Base-by-base conservation (phyloP, 495 filamentous ascomycete genomes). In the Niebla homalea region DNA sequence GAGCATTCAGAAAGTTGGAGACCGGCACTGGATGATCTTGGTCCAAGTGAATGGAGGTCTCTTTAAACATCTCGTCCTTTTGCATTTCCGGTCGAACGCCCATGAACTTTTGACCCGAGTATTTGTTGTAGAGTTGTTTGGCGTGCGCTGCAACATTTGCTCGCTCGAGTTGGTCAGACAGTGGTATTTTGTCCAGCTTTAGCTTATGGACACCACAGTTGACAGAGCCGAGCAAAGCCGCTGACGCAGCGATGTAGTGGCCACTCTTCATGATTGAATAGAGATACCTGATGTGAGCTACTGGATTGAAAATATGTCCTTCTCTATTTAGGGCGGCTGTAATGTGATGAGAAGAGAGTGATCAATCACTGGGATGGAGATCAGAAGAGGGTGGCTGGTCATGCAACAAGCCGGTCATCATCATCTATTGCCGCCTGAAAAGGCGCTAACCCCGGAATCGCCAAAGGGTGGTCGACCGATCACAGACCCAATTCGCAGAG, bases 1-100 rank as follows among this genome's bases (percentile, higher is more conserved):
- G 93, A 49, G 93, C 93, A 60, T 99, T 99, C 70, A 99, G 71
- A 72, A 96, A 99, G 75, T 99, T 99, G 64, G 80, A 85, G 55
- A 99, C 81, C 45, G 92, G 83, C 16, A 99, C 85, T 32, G 81
- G 77, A 60, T 98, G 90, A 52, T 77, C 78, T 50, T 72, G 74
- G 4, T 58, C 51, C 46, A 83, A 73, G 50, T 85, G 77, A 63
- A 86, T 67, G 21, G 79, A 71, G 47, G 79, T 77, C 48, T 87
- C 83, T 59, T 80, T 77, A 75, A 94, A 93, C 62, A 90, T 73
- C 58, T 81, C 81, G 44, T 88, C 74, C 55, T 73, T 60, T 58
- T 89, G 83, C 38, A 67, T 65, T 39, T 83, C 65, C 22, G 79
- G 85, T 55, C 84, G 83, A 57, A 83, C 67, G 38, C 89, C 89